phyloP scores from a whole-genome alignment of 2,329 filamentous ascomycete species.

The Cladosporium halotolerans region DNA sequence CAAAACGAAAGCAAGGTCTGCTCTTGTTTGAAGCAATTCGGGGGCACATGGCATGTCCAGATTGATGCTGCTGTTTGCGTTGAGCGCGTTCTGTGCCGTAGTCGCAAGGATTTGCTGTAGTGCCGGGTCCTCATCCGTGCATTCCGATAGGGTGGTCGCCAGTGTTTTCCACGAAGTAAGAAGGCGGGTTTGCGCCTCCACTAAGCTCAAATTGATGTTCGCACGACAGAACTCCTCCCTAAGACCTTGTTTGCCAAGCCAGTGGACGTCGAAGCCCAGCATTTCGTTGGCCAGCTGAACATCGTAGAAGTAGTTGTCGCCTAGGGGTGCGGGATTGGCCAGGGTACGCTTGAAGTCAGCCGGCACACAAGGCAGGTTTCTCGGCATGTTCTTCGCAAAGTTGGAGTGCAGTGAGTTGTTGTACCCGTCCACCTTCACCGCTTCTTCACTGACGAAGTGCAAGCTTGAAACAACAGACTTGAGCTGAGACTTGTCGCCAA shows the following conservation, averaged over 20 bases:
- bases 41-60: conserved; percentile 77
- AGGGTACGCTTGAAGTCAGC: conserved; percentile 72
- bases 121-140: conserved; percentile 45
- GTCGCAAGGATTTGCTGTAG: conserved; percentile 66
- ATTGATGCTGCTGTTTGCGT: conserved; percentile 65
- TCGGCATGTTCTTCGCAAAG: conserved; percentile 75
- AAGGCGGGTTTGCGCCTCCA: conserved; percentile 83
- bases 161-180: conserved; percentile 87
- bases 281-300: conserved; percentile 67
- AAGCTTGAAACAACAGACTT: conserved; percentile 68
- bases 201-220: conserved; percentile 83
- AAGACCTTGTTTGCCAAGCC: conserved; percentile 66
- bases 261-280: conserved; percentile 69
- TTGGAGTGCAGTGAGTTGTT: conserved; percentile 83
- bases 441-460: conserved; percentile 72
- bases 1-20: conserved; percentile 74
- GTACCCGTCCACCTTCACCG: conserved; percentile 72
- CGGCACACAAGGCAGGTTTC: conserved; percentile 56
- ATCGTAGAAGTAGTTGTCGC: conserved; percentile 78
- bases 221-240: conserved; percentile 75
- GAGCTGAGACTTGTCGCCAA: conserved; percentile 61
- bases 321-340: conserved; percentile 47
- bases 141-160: conserved; percentile 72
- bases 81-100: conserved; percentile 70
- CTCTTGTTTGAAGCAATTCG: conserved; percentile 66